phyloP scores from a whole-genome alignment of 495 filamentous ascomycete genomes.

The Hypoxylon trugodes region DNA sequence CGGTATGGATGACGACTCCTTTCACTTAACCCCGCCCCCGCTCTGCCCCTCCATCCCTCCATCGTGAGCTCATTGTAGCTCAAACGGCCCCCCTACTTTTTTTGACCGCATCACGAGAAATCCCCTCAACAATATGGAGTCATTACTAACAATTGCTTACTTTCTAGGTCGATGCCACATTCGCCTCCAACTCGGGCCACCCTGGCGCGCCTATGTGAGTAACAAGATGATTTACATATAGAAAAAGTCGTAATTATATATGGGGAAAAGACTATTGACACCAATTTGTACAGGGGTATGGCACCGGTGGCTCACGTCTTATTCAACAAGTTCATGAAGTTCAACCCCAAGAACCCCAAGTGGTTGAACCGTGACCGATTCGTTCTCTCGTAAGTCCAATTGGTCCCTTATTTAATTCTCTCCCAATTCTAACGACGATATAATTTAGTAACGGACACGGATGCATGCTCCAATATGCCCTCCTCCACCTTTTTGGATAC shows the following conservation, averaged over 20 bases:
- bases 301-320: slow-evolving; percentile 96
- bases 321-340: slow-evolving; percentile 98
- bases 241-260: not conserved
- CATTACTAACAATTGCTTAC: slow-evolving; percentile 41
- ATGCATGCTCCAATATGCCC: slow-evolving; percentile 99
- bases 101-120: slow-evolving; percentile 13
- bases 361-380: slow-evolving; percentile 98
- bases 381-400: slow-evolving; percentile 89
- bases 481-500: slow-evolving; percentile 97
- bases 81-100: slow-evolving; percentile 4
- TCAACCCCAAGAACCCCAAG: slow-evolving; percentile 98
- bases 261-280: slow-evolving; percentile 32
- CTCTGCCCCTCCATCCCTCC: slow-evolving; percentile 47
- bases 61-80: slow-evolving; percentile 37
- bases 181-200: slow-evolving; percentile 95
- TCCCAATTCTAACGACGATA: slow-evolving; percentile 1
- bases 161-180: slow-evolving; percentile 92
- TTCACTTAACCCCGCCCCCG: slow-evolving; percentile 55
- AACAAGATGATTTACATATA: not conserved
- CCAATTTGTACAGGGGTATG: slow-evolving; percentile 72
- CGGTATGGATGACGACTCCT: slow-evolving; percentile 69
- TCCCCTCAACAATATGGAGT: not conserved
- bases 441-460: slow-evolving; percentile 87
- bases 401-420: not conserved
- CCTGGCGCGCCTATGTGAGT: slow-evolving; percentile 92